Base-by-base conservation (phyloP, 352 stramenopile species). In the Stramenopiles sp. region DNA sequence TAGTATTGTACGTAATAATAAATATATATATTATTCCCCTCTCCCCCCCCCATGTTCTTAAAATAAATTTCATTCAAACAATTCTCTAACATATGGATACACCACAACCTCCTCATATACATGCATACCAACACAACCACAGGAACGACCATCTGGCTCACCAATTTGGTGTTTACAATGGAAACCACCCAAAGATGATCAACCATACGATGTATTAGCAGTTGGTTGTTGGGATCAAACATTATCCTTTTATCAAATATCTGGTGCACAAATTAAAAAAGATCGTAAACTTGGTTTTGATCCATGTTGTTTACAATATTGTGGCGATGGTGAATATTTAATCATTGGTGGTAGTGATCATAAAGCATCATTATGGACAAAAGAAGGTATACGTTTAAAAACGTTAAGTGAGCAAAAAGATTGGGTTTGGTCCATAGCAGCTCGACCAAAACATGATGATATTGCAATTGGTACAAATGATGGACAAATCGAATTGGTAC, bases 181-280 rank as follows among this genome's bases (percentile, higher is more conserved):
- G 90, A 93, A 86, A 81, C 87, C 91, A 30, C 80, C 89, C 6
- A 83, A 85, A 0, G 89, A 94, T 32, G 89, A 94, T 33, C 88
- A 76, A 20, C 65, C 89, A 53, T 84, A 89, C 1, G 89, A 96
- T 79, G 82, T 92, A 20, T 84, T 98, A 0, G 91, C 91, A 0
- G 88, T 98, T 1, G 93, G 93, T 6, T 96, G 90, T 82, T 98
- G 93, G 93, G 92, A 98, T 78, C 87, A 92, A 78, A 94, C 91
- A 31, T 84, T 97, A 31, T 91, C 87, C 65, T 96, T 98, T 82
- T 98, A 96, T 81, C 83, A 90, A 32, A 82, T 92, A 31, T 91
- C 84, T 79, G 92, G 92, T 6, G 83, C 86, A 32, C 88, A 95
- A 82, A 84, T 91, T 69, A 87, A 88, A 76, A 93, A 95, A 82